Evolutionary conservation across 1,284 basidiomycete species (phyloP).

Genomic region (Apiotrichum sp.): DNA sequence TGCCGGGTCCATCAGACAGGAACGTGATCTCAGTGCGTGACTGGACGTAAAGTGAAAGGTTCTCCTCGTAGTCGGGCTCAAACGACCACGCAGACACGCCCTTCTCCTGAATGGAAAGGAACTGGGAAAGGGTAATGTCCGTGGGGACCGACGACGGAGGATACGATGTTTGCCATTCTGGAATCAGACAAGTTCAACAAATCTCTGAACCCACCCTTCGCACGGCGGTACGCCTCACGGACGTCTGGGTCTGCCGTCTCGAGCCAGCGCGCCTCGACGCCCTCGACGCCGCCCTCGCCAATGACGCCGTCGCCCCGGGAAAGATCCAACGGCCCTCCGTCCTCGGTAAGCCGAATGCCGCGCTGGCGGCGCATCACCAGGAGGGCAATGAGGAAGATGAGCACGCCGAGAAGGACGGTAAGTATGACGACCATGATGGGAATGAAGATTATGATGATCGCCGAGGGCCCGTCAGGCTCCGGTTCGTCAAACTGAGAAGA

Average conservation of each 20-base stretch:
- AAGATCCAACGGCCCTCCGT: conserved; percentile 89
- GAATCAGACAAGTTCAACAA: no score
- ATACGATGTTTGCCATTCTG: conserved; percentile 85
- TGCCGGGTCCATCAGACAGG: conserved; percentile 82
- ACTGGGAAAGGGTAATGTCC: conserved; percentile 93
- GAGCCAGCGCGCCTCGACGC: conserved; percentile 87
- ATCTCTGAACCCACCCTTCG: conserved; percentile 63
- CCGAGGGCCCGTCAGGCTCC: conserved; percentile 24
- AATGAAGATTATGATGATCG: conserved; percentile 48
- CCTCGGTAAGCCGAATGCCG: conserved; percentile 75
- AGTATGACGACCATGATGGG: conserved; percentile 87
- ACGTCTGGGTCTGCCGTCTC: conserved; percentile 68
- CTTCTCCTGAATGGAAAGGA: conserved; percentile 95
- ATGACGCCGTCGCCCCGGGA: conserved; percentile 81
- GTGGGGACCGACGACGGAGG: conserved; percentile 87
- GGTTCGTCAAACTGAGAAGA: not conserved
- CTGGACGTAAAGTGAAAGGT: conserved; percentile 83
- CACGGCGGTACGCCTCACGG: conserved; percentile 69
- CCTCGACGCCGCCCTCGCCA: conserved; percentile 84
- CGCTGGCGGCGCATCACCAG: conserved; percentile 72
- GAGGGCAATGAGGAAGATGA: conserved; percentile 81
- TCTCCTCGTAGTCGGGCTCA: conserved; percentile 91
- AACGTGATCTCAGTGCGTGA: conserved; percentile 92
- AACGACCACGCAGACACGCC: conserved; percentile 97
- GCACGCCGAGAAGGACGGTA: conserved; percentile 83